Conservation (phyloP, 495 filamentous ascomycete species). For the Annulohypoxylon nitens region DNA sequence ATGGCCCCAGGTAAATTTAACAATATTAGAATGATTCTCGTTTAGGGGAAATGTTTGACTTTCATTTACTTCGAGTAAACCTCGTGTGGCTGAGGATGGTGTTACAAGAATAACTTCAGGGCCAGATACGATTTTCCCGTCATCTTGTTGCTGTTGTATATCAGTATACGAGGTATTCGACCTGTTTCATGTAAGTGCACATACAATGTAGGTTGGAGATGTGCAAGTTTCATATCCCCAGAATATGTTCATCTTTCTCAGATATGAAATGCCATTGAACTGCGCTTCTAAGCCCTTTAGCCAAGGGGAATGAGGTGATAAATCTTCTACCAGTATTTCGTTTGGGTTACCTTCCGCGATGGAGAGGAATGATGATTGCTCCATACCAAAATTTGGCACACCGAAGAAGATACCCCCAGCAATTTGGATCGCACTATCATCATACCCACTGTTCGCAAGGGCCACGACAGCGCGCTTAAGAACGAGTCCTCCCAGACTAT, state of each 20-base stretch:
- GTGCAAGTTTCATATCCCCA: slow-evolving; percentile 1
- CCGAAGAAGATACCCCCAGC: slow-evolving; percentile 41
- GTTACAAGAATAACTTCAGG: background rate
- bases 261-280: slow-evolving; percentile 1
- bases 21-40: slow-evolving; percentile 18
- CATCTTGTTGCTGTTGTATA: background rate
- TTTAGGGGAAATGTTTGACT: background rate
- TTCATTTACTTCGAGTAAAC: background rate
- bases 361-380: slow-evolving; percentile 20
- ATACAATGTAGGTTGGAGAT: background rate
- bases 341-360: background rate
- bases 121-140: background rate
- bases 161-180: background rate
- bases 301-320: background rate
- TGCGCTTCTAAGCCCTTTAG: background rate
- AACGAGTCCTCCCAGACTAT: slow-evolving; percentile 55
- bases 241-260: background rate
- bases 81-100: background rate
- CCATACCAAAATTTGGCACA: slow-evolving; percentile 44
- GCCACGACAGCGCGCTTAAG: slow-evolving; percentile 38
- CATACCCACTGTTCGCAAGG: slow-evolving; percentile 8
- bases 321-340: background rate
- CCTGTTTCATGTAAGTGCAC: background rate
- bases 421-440: background rate
- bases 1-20: slow-evolving; percentile 28